Base-by-base conservation (phyloP, 1,139 yeast genomes). In the Zygoascus sp. region DNA sequence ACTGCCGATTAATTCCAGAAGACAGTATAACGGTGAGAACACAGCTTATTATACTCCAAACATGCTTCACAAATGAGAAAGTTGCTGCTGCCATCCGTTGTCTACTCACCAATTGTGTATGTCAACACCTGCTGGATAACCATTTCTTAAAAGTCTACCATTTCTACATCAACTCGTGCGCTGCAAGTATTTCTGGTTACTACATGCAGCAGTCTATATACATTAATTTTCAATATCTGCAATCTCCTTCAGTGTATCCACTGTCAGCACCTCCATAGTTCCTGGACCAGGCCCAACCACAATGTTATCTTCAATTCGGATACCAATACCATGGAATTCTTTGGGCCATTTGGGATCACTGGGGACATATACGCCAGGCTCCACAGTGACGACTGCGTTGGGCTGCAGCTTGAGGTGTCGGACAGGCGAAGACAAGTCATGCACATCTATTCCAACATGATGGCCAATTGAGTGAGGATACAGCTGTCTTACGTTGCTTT, bases 391-490 rank as follows among this genome's bases (percentile, higher is more conserved):
- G 2, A 92, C 97, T 52, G 64, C 69, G 36, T 60, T 58, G 2
- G 58, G 45, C 38, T 50, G 46, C 38, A 63, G 50, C 40, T 59
- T 60, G 8, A 59, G 53, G 67, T 72, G 42, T 72, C 75, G 56
- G 63, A 74, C 60, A 80, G 74, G 25, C 82, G 78, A 46, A 73
- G 75, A 34, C 22, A 83, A 75, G 62, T 90, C 97, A 66, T 90
- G 97, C 30, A 90, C 86, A 58, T 92, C 98, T 40, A 94, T 68
- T 0, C 99, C 99, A 42, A 94, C 71, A 60, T 92, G 92, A 63
- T 94, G 99, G 2, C 98, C 98, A 54, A 94, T 82, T 59, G 87
- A 89, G 65, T 94, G 99, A 0, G 97, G 97, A 61, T 90, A 94
- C 34, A 92, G 68, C 32, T 66, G 61, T 47, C 77, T 68, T 6